phyloP scores from a whole-genome alignment of 768 basidiomycete genomes.

The Pleurotus giganteus region DNA sequence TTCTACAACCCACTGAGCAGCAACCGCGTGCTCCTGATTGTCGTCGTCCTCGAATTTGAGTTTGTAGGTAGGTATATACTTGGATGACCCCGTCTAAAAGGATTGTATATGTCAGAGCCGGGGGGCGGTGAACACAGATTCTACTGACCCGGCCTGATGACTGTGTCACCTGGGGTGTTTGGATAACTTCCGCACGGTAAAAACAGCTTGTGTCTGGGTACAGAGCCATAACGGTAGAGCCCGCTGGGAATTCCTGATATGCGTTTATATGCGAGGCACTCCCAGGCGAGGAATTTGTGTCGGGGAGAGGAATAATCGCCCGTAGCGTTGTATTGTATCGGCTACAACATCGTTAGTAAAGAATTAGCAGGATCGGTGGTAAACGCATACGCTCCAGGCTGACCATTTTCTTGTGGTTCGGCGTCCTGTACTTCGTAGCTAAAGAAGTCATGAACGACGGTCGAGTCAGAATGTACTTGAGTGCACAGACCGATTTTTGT shows the following conservation, averaged over 20 bases:
- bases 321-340: constrained; percentile 68
- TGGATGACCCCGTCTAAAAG: constrained; percentile 36
- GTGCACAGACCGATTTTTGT: constrained; percentile 61
- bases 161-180: constrained; percentile 52
- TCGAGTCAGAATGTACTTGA: neutral
- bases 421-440: constrained; percentile 88
- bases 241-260: constrained; percentile 69
- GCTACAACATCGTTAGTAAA: constrained; percentile 29
- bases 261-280: constrained; percentile 63
- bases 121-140: neutral
- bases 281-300: constrained; percentile 55
- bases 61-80: constrained; percentile 61
- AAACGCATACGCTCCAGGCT: constrained; percentile 54
- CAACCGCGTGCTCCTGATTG: constrained; percentile 73
- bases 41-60: constrained; percentile 90
- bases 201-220: constrained; percentile 92
- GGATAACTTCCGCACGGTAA: constrained; percentile 81
- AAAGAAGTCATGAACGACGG: neutral
- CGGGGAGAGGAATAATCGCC: constrained; percentile 78
- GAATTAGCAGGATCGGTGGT: neutral
- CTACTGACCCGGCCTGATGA: constrained; percentile 32
- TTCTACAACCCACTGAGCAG: constrained; percentile 81
- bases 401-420: constrained; percentile 79
- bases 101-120: neutral
- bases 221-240: constrained; percentile 80